Evolutionary conservation across 225 moss, liverwort and hornwort genomes (phyloP), one percentile per base, ranked within the genome.

Genomic region (Bryoerythrophyllum caledonicum): DNA sequence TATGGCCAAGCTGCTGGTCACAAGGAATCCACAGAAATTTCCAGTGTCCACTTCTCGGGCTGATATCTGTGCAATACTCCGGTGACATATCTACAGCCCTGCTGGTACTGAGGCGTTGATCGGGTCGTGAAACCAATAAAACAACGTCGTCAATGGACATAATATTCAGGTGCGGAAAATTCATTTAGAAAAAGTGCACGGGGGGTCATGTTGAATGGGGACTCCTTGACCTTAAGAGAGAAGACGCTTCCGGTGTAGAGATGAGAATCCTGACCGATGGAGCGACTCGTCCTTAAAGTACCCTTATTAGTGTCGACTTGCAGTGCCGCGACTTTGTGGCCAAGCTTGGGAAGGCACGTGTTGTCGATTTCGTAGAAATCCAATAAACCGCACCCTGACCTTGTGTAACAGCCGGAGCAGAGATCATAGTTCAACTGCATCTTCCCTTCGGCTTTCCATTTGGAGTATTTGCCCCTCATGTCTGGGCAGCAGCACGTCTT

Each of bases 281-380:
- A 64, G 63, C 11, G 63, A 8, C 13, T 37, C 63, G 63, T 21
- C 0, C n/a, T 5, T 38, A 40, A 38, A 37, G 23, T 46, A 8
- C 27, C 41, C 16, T 16, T 14, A 27, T 2, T 3, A 25, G 15
- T 21, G n/a, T n/a, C 20, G n/a, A 2, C 35, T 20, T 4, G 2
- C 7, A 20, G 0, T 20, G n/a, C 0, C 23, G 23, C 13, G 23
- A 40, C 38, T 13, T 2, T 7, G 65, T 6, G 7, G n/a, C 5
- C 13, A 23, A 7, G 23, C 23, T 24, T 7, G 14, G 25, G 15
- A 25, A 0, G 2, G 23, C 7, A 13, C 24, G 65, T 43, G 25
- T 44, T 1, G 65, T 65, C 43, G 16, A 65, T 65, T 65, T 65
- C 25, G 25, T 24, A 25, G 65, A 65, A 65, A 15, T 65, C 65